phyloP scores from a whole-genome alignment of 2,329 filamentous ascomycete species.

The Monilinia vaccinii-corymbosi region DNA sequence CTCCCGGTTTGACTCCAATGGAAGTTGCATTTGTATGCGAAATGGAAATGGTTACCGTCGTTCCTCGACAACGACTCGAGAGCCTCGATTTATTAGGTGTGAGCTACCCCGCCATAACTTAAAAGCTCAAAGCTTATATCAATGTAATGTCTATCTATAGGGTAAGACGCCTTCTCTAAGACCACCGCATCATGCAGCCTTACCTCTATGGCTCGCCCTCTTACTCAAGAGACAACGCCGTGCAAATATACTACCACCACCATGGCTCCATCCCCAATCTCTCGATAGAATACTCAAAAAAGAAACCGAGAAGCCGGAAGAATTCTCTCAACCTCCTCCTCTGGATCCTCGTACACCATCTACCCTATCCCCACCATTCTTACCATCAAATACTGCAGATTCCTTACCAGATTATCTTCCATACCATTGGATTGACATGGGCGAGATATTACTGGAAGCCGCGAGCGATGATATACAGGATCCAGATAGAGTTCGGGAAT shows the following conservation, averaged over 20 bases:
- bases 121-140: constrained; percentile 29
- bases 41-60: constrained; percentile 91
- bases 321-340: constrained; percentile 70
- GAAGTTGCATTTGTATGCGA: constrained; percentile 94
- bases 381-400: constrained; percentile 62
- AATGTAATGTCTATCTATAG: constrained; percentile 36
- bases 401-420: constrained; percentile 65
- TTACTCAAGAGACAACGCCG: constrained; percentile 90
- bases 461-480: constrained; percentile 74
- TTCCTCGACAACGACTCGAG: constrained; percentile 85
- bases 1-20: constrained; percentile 59
- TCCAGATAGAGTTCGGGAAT: constrained; percentile 61
- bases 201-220: constrained; percentile 91
- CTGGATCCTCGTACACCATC: constrained; percentile 43
- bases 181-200: constrained; percentile 67
- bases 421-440: constrained; percentile 92
- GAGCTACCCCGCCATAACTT: constrained; percentile 35
- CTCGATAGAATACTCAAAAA: constrained; percentile 69
- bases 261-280: constrained; percentile 74
- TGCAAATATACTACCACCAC: constrained; percentile 83
- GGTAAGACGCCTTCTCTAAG: constrained; percentile 67
- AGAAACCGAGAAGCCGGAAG: constrained; percentile 63
- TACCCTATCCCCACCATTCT: constrained; percentile 61
- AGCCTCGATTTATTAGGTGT: constrained; percentile 78
- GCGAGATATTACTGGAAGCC: constrained; percentile 76